These are phyloP conservation scores for Yamadazyma olivae DNA, from an alignment of 805 yeast species.

Conservation along the genomic window DNA sequence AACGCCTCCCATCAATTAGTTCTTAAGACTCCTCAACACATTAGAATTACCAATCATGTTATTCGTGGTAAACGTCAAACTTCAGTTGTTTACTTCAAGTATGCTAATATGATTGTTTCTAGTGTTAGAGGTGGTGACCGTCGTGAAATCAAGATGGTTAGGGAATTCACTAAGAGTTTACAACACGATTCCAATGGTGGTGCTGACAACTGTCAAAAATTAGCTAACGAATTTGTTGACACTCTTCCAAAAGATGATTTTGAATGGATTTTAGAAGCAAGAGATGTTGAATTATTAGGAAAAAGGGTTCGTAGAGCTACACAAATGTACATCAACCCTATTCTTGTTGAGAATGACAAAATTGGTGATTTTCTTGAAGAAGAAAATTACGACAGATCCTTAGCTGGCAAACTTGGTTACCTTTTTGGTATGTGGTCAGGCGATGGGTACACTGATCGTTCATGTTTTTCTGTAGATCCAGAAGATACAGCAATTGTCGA, in stretches of 20 bases:
- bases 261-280: slow-evolving; percentile 40
- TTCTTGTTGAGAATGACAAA: slow-evolving; percentile 28
- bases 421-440: slow-evolving; percentile 42
- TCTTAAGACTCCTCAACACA: slow-evolving; percentile 29
- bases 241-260: slow-evolving; percentile 15
- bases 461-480: slow-evolving; percentile 27
- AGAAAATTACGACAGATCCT: slow-evolving; percentile 13
- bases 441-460: slow-evolving; percentile 24
- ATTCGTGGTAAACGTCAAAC: slow-evolving; percentile 14
- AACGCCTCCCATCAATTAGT: slow-evolving; percentile 39
- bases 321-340: slow-evolving; percentile 33
- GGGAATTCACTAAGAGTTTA: slow-evolving; percentile 17
- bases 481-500: slow-evolving; percentile 19
- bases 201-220: slow-evolving; percentile 15
- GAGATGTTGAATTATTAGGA: slow-evolving; percentile 27
- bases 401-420: slow-evolving; percentile 31
- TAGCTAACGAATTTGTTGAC: slow-evolving; percentile 19
- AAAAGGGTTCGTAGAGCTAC: slow-evolving; percentile 26
- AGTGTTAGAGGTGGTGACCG: slow-evolving; percentile 1
- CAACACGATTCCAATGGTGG: slow-evolving; percentile 17
- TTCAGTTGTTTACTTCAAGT: slow-evolving; percentile 20
- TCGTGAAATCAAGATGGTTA: slow-evolving; percentile 19
- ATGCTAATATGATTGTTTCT: slow-evolving; percentile 5
- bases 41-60: slow-evolving; percentile 10
- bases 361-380: slow-evolving; percentile 23